Conservation (phyloP, 2,329 filamentous ascomycete genomes). For the Magnaporthiopsis incrustans region DNA sequence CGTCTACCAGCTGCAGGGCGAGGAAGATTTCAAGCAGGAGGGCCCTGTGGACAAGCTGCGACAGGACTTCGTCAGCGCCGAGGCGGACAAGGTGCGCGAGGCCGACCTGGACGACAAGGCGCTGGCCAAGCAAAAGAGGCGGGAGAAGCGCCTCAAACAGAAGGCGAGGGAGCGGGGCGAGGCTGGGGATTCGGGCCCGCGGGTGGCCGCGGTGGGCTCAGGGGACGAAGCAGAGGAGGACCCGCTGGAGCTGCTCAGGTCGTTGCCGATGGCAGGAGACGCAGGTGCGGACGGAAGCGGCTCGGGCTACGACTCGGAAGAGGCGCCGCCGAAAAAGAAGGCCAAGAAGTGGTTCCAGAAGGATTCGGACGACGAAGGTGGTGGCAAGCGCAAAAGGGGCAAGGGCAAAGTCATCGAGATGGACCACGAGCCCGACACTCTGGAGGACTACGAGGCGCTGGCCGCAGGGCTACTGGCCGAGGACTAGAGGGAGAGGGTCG, state of each 20-base stretch:
- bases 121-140: conserved; percentile 67
- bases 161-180: conserved; percentile 54
- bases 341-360: conserved; percentile 75
- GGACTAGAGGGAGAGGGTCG: conserved; percentile 12
- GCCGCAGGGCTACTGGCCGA: conserved; percentile 62
- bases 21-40: conserved; percentile 67
- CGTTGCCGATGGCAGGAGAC: conserved; percentile 41
- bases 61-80: conserved; percentile 67
- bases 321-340: conserved; percentile 49
- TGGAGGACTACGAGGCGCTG: conserved; percentile 71
- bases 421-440: conserved; percentile 63
- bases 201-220: conserved; percentile 18
- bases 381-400: conserved; percentile 36
- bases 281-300: conserved; percentile 26
- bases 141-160: conserved; percentile 66
- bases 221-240: conserved; percentile 36
- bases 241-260: conserved; percentile 49
- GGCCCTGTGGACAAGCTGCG: conserved; percentile 73
- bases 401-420: conserved; percentile 51
- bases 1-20: conserved; percentile 80
- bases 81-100: conserved; percentile 60
- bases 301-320: conserved; percentile 20
- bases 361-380: conserved; percentile 42
- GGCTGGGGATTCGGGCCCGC: conserved; percentile 2
- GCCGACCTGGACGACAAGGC: conserved; percentile 81